Conservation (phyloP, 2,329 filamentous ascomycete genomes). For the Celoporthe dispersa region DNA sequence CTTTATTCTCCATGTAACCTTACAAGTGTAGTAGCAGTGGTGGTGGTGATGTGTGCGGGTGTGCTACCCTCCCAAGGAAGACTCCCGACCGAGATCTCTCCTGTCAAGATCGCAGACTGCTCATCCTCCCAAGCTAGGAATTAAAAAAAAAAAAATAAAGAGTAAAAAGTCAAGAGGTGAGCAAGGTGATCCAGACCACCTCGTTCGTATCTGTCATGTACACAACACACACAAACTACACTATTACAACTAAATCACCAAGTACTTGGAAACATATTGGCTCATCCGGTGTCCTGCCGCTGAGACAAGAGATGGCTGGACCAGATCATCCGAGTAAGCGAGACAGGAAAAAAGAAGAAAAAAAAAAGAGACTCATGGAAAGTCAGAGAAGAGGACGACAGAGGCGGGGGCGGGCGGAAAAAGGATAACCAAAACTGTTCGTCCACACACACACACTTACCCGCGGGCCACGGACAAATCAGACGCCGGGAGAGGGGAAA, state of each 20-base stretch:
- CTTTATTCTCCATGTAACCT: not conserved
- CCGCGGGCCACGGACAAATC: slow-evolving; percentile 3
- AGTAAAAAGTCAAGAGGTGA: too few species aligned
- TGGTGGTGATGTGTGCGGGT: not conserved
- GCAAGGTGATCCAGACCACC: too few species aligned
- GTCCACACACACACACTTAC: too few species aligned
- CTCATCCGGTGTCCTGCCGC: not conserved
- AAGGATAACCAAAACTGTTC: not conserved
- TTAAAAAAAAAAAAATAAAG: too few species aligned
- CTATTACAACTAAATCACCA: not conserved
- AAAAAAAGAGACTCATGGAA: not conserved
- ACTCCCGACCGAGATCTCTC: not conserved
- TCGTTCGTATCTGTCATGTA: too few species aligned
- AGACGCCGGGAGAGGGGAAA: slow-evolving; percentile 3
- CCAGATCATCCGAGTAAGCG: not conserved
- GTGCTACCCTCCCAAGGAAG: not conserved
- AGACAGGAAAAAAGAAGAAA: not conserved
- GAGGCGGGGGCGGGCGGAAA: slow-evolving; percentile 1
- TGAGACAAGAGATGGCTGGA: slow-evolving; percentile 12
- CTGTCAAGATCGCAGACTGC: not conserved
- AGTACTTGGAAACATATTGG: not conserved
- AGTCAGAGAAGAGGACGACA: not conserved
- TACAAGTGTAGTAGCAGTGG: not conserved
- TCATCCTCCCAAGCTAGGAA: too few species aligned
- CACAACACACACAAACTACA: too few species aligned